Evolutionary conservation across 192 early-diverging fungal genomes (phyloP).

Genomic region (Entrophospora sp.): DNA sequence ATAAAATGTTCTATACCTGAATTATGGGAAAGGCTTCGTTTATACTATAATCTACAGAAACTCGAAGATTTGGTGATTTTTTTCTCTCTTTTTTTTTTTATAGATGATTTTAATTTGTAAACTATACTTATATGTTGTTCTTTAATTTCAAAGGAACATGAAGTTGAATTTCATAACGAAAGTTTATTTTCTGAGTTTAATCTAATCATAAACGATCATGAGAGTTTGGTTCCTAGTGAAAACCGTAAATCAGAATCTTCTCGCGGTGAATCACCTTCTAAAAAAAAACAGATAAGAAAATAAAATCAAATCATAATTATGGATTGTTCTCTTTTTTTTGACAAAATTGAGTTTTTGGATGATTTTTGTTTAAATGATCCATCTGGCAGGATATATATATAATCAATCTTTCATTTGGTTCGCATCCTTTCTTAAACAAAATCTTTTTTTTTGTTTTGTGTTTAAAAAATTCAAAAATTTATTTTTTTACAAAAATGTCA

Average conservation of each 20-base stretch:
- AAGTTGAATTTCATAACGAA: conserved; percentile 24
- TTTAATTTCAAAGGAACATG: conserved; percentile 27
- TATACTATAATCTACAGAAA: conserved; percentile 29
- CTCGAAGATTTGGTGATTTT: conserved; percentile 33
- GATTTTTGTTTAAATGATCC: no score
- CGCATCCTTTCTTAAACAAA: no score
- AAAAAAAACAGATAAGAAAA: no score
- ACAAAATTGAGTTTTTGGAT: no score
- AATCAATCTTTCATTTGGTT: no score
- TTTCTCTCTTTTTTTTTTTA: neutral
- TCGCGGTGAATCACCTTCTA: conserved; percentile 11
- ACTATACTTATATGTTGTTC: neutral
- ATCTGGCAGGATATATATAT: no score
- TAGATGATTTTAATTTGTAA: neutral
- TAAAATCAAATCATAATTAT: no score
- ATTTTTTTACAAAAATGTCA: no score
- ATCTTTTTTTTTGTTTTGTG: no score
- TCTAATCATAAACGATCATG: conserved; percentile 34
- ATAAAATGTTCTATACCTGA: conserved; percentile 29
- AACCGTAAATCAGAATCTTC: conserved; percentile 28
- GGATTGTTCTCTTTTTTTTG: no score
- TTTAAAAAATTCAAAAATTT: no score
- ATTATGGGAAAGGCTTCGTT: conserved; percentile 30
- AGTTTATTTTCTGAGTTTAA: conserved; percentile 27
- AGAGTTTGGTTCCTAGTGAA: conserved; percentile 35